phyloP scores from a whole-genome alignment of 192 early-diverging fungal genomes.

The Pilaira anomala region DNA sequence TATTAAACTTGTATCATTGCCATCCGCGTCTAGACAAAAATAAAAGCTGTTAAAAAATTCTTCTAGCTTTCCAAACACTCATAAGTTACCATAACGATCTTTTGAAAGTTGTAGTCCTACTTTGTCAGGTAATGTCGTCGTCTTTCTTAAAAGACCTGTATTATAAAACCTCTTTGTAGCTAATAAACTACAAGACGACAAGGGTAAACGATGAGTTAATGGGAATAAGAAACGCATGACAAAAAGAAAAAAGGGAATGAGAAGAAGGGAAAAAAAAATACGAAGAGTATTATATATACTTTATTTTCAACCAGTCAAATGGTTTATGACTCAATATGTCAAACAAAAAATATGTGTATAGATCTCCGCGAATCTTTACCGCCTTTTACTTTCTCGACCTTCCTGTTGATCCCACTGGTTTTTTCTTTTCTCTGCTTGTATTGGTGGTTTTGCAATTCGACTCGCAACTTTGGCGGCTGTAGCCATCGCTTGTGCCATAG shows the following conservation, averaged over 20 bases:
- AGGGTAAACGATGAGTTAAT: background rate
- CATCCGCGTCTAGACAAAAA: background rate
- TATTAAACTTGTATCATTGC: constrained; percentile 29
- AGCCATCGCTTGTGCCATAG: constrained; percentile 28
- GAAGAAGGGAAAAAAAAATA: background rate
- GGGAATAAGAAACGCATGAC: background rate
- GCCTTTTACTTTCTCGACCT: background rate
- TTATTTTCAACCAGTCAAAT: background rate
- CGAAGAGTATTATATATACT: background rate
- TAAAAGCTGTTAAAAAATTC: no score
- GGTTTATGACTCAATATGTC: background rate
- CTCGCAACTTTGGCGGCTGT: constrained; percentile 22
- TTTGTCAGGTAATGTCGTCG: constrained; percentile 14
- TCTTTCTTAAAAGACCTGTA: constrained; percentile 15
- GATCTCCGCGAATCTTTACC: background rate
- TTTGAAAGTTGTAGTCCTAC: constrained; percentile 12
- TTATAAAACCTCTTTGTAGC: constrained; percentile 11
- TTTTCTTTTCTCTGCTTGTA: background rate
- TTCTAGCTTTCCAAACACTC: no score
- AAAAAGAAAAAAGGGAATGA: background rate
- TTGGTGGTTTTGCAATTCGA: constrained; percentile 20
- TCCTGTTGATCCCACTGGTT: background rate
- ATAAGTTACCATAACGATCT: constrained; percentile 1
- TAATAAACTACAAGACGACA: background rate
- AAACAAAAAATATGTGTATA: background rate